These are phyloP conservation scores for Lavandula angustifolia DNA, from an alignment of 257 asterid species.

Conservation along the genomic window DNA sequence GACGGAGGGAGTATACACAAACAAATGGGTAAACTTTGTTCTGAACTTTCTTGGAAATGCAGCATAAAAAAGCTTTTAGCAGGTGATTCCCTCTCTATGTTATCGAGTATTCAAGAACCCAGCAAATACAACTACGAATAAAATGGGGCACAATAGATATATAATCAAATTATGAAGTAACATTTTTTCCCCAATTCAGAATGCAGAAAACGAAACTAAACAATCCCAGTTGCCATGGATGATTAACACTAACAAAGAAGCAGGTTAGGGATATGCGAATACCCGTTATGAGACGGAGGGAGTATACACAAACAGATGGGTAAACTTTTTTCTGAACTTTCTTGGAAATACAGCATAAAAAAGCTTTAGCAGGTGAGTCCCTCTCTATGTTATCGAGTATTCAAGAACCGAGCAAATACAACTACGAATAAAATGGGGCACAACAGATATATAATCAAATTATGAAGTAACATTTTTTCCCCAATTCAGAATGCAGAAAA, in stretches of 20 bases:
- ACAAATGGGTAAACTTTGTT: too few species aligned
- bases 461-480: too few species aligned
- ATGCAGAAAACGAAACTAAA: neutral
- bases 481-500: constrained; percentile 3
- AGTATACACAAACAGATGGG: too few species aligned
- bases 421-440: constrained; percentile 3
- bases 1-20: too few species aligned
- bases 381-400: neutral
- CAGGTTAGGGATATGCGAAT: constrained; percentile 28
- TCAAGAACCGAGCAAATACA: neutral
- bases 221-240: neutral
- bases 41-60: neutral
- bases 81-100: neutral
- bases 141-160: neutral
- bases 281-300: too few species aligned
- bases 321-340: too few species aligned
- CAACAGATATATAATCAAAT: neutral
- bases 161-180: neutral
- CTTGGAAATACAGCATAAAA: neutral
- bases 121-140: neutral
- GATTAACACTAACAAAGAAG: constrained; percentile 11
- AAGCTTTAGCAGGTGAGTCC: neutral
- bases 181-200: neutral
- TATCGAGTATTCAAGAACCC: too few species aligned
- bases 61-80: neutral